Percentiles rank a stretch among this genome's conserved stretches.
These are phyloP conservation scores for Bruguiera parviflora DNA, from an alignment of 345 rosid genomes.

Conservation along the genomic window DNA sequence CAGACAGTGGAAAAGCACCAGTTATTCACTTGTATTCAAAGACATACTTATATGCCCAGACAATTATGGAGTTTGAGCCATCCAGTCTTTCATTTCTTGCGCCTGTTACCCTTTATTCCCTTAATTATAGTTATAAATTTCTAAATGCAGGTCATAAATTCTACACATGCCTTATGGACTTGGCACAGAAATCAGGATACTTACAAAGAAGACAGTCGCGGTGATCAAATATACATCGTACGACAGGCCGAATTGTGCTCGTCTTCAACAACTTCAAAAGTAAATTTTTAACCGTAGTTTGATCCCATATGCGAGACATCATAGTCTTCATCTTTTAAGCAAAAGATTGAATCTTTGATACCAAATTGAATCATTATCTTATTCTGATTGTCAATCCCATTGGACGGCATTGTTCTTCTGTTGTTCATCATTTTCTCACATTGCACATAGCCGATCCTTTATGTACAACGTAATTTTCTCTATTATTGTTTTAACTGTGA, in stretches of 20 bases:
- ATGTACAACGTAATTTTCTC: too few relatives aligned
- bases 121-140: not conserved
- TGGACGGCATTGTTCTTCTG: too few relatives aligned
- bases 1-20: too few relatives aligned
- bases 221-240: constrained; percentile 75
- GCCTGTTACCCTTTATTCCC: not conserved
- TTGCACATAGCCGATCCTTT: too few relatives aligned
- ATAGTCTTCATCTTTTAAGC: too few relatives aligned
- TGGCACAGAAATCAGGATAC: constrained; percentile 87
- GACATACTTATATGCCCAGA: not conserved
- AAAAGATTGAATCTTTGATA: too few relatives aligned
- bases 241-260: constrained; percentile 57
- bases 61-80: not conserved
- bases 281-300: constrained; percentile 3
- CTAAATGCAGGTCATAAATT: constrained; percentile 55
- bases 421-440: too few relatives aligned
- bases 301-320: not conserved
- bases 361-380: too few relatives aligned
- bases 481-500: too few relatives aligned
- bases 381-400: too few relatives aligned
- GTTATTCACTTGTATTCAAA: not conserved
- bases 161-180: constrained; percentile 76
- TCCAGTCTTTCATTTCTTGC: not conserved
- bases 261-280: constrained; percentile 9
- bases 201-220: constrained; percentile 44